Conservation (phyloP, 2,329 filamentous ascomycete species). For the Metarhizium sp. region DNA sequence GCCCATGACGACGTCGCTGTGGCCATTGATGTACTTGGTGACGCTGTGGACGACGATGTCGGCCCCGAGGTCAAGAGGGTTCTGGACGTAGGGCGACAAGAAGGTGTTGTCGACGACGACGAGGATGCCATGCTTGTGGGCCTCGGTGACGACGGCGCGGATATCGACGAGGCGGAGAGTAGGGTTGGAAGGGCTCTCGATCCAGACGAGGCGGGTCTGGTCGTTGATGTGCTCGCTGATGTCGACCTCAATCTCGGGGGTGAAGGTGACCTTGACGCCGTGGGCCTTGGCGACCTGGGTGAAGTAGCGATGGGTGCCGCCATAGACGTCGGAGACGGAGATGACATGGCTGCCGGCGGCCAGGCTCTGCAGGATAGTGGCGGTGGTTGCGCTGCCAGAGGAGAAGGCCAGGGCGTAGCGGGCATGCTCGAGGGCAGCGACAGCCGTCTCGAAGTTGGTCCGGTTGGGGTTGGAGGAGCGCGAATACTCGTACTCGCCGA, state of each 20-base stretch:
- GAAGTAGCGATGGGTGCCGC: constrained; percentile 97
- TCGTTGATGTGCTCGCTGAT: constrained; percentile 75
- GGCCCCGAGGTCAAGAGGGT: constrained; percentile 87
- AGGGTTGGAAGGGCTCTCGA: constrained; percentile 87
- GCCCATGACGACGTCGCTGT: constrained; percentile 95
- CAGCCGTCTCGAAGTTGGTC: constrained; percentile 83
- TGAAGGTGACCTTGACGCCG: constrained; percentile 90
- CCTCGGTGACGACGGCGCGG: constrained; percentile 68
- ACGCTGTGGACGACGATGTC: constrained; percentile 96
- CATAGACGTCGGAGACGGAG: constrained; percentile 95
- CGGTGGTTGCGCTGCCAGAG: constrained; percentile 88
- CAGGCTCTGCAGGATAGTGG: constrained; percentile 85
- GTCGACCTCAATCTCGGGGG: constrained; percentile 82
- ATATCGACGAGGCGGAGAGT: constrained; percentile 92
- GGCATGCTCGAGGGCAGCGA: constrained; percentile 87
- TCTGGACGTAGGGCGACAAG: constrained; percentile 92
- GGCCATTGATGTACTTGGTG: constrained; percentile 98
- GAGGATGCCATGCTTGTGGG: constrained; percentile 79
- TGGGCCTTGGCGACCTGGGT: constrained; percentile 94
- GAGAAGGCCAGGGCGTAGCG: constrained; percentile 90
- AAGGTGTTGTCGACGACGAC: constrained; percentile 99
- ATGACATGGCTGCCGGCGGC: constrained; percentile 88
- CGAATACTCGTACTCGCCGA: constrained; percentile 88
- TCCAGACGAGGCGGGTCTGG: constrained; percentile 93
- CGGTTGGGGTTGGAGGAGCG: constrained; percentile 92